Evolutionary conservation across 192 early-diverging fungal genomes (phyloP), one percentile per base, ranked within the genome.

Genomic region (Coemansia sp.): DNA sequence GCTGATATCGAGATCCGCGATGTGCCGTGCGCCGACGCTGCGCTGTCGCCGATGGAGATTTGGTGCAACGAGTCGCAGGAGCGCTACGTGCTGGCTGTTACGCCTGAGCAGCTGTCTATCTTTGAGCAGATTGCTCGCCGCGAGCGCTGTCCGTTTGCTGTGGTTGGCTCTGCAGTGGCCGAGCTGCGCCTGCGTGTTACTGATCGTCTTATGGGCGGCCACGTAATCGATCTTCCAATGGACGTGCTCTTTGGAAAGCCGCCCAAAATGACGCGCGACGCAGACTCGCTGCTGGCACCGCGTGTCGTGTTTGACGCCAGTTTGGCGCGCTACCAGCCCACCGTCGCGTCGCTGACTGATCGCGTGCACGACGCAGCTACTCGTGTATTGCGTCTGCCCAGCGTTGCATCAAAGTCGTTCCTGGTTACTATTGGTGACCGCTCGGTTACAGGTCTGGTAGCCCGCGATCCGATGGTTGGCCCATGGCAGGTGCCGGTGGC

Each of bases 61-160:
- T 99, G 98, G 98, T 99, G 98, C 83, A 99, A 99, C 48, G 98
- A 99, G 81, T 88, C 92, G 44, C 98, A 99, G 79, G 98, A 99
- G 75, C 89, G 98, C 54, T 99, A 98, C 66, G 98, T 99, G n/a
- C 76, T 97, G 59, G 96, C 96, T 1, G 89, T 99, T 3, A 58
- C 72, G 37, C 85, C 88, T 2, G 85, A 88, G 57, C 84, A 82
- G 54, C 69, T 94, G 64, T 80, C 74, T 1, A 63, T 62, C 5
- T 98, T 99, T 68, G 78, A 85, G 67, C 70, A 59, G 4, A 89
- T 99, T 57, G 93, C 90, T 64, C 74, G 77, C 51, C 88, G 98
- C 62, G 98, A 99, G 79, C 88, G 96, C 25, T 95, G 94, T 68
- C 91, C 90, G 15, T 91, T 87, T 66, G 95, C 93, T 5, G 83